A percentile compares a stretch with the other conserved stretches of the same genome.
Conservation (phyloP, 2,329 filamentous ascomycete species). For the Cordyceps pruinosa region DNA sequence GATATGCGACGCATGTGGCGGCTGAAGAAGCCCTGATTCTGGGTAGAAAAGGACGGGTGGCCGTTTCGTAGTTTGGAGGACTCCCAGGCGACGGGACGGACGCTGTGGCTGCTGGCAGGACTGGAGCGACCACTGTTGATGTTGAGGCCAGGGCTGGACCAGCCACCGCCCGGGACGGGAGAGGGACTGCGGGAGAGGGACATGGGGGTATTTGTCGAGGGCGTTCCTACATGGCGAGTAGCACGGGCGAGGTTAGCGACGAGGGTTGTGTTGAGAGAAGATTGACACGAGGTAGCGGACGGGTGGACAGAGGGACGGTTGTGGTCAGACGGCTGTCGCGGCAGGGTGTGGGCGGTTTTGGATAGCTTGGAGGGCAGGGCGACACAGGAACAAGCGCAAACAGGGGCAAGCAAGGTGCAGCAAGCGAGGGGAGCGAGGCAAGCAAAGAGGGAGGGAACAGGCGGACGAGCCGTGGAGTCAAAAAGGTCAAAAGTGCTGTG, state of each 20-base stretch:
- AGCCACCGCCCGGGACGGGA: conserved; percentile 75
- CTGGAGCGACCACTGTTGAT: conserved; percentile 66
- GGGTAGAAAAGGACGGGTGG: conserved; percentile 72
- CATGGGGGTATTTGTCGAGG: conserved; percentile 56
- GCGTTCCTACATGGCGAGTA: conserved; percentile 39
- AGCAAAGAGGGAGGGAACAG: not conserved
- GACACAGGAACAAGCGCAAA: not conserved
- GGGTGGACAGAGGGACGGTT: not conserved
- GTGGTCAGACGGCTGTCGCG: not conserved
- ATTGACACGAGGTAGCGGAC: not conserved
- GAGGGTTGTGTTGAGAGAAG: not conserved
- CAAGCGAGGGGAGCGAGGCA: not conserved
- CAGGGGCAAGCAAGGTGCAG: not conserved
- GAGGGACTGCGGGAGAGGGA: conserved; percentile 83
- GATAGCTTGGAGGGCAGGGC: not conserved
- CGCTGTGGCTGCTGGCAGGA: conserved; percentile 50
- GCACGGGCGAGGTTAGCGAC: conserved; percentile 22
- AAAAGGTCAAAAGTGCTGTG: not conserved
- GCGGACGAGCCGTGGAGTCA: too few relatives aligned
- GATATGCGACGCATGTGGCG: conserved; percentile 78
- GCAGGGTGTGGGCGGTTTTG: not conserved
- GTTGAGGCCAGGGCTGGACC: conserved; percentile 76
- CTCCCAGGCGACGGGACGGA: conserved; percentile 66
- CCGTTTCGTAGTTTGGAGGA: conserved; percentile 72
- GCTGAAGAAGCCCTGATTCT: conserved; percentile 80